Conservation (phyloP, 2,329 filamentous ascomycete genomes). For the Alternaria sp. region DNA sequence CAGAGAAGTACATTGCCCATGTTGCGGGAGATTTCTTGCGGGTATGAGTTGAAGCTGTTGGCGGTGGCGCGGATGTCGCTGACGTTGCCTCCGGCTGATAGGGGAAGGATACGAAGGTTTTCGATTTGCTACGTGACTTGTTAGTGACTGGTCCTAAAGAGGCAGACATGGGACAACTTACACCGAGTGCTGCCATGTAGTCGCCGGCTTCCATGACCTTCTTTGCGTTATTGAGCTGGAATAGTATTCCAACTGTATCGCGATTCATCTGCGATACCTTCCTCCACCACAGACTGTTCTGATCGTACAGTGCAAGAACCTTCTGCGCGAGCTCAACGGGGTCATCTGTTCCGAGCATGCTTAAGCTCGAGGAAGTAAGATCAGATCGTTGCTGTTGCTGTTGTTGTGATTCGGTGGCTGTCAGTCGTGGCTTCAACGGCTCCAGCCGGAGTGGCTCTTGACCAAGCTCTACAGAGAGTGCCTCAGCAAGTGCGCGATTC, state of each 20-base stretch:
- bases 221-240: slow-evolving; percentile 69
- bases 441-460: slow-evolving; percentile 80
- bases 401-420: slow-evolving; percentile 42
- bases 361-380: slow-evolving; percentile 60
- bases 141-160: background rate
- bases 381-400: slow-evolving; percentile 42
- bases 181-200: slow-evolving; percentile 70
- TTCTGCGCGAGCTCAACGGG: slow-evolving; percentile 69
- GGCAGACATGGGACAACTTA: slow-evolving; percentile 56
- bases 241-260: slow-evolving; percentile 66
- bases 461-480: slow-evolving; percentile 84
- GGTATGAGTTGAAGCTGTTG: slow-evolving; percentile 78
- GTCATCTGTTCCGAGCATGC: slow-evolving; percentile 72
- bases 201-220: slow-evolving; percentile 64
- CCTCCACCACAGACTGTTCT: slow-evolving; percentile 67
- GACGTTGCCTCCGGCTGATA: slow-evolving; percentile 77
- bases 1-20: slow-evolving; percentile 92
- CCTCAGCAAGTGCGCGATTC: slow-evolving; percentile 88
- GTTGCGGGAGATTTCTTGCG: slow-evolving; percentile 84
- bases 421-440: slow-evolving; percentile 76
- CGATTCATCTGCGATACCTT: slow-evolving; percentile 67
- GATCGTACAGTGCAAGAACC: slow-evolving; percentile 69
- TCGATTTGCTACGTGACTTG: slow-evolving; percentile 70
- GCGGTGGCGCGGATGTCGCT: slow-evolving; percentile 80
- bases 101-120: slow-evolving; percentile 78